A percentile compares a stretch with the other conserved stretches of the same genome.
phyloP scores from a whole-genome alignment of 495 filamentous ascomycete species.

The Hyaloscypha variabilis region DNA sequence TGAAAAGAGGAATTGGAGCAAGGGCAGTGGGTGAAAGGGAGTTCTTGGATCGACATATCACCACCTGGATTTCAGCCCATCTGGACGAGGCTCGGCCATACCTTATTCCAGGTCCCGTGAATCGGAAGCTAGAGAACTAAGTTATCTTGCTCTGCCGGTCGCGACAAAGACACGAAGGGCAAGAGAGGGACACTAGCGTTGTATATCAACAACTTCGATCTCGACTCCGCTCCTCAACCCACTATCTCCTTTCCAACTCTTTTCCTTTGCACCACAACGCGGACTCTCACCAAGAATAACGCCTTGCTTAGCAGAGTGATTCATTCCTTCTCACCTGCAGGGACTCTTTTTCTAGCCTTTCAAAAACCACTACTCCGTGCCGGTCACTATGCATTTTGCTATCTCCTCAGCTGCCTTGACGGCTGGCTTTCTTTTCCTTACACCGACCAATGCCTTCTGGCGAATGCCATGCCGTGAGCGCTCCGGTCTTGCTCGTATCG shows the following conservation, averaged over 20 bases:
- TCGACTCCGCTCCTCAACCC: not conserved
- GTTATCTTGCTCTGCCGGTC: not conserved
- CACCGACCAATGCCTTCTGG: constrained; percentile 67
- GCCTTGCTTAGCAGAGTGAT: not conserved
- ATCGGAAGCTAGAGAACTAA: no score
- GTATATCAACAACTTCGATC: not conserved
- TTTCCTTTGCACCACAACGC: not conserved
- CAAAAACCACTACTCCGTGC: not conserved
- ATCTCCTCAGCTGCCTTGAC: not conserved
- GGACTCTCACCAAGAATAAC: not conserved
- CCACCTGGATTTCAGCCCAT: not conserved
- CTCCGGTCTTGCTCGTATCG: constrained; percentile 66
- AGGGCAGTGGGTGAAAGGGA: not conserved
- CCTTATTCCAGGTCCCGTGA: not conserved
- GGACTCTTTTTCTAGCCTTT: not conserved
- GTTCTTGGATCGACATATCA: not conserved
- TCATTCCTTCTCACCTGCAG: not conserved
- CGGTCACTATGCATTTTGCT: constrained; percentile 16
- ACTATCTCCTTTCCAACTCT: not conserved
- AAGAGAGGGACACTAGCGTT: not conserved
- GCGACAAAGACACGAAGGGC: not conserved
- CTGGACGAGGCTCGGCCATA: not conserved
- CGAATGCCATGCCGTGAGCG: constrained; percentile 78
- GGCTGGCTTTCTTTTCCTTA: constrained; percentile 2
- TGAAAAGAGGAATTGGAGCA: not conserved